phyloP scores from a whole-genome alignment of 495 filamentous ascomycete genomes.

The Pseudoneurospora amorphoporcata region DNA sequence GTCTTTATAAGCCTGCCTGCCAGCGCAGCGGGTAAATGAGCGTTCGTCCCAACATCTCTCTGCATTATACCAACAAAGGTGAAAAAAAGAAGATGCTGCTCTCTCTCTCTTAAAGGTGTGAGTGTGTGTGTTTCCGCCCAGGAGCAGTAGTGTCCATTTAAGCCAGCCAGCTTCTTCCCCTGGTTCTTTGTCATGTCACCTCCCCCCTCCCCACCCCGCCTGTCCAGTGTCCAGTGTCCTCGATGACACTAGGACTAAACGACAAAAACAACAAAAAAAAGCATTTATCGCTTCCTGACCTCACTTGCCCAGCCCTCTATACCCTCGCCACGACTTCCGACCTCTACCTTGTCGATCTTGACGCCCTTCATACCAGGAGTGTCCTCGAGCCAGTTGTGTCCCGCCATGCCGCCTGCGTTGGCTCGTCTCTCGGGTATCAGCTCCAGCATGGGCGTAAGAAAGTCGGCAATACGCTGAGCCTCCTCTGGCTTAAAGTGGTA shows the following conservation, averaged over 20 bases:
- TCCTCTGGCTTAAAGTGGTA: constrained; percentile 86
- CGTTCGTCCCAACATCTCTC: neutral
- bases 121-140: neutral
- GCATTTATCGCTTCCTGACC: constrained; percentile 65
- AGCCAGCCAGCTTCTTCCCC: neutral
- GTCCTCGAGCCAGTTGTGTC: constrained; percentile 68
- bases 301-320: constrained; percentile 94
- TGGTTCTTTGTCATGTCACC: neutral
- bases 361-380: constrained; percentile 80
- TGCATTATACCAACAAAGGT: neutral
- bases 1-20: neutral
- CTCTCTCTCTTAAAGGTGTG: neutral
- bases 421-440: constrained; percentile 76
- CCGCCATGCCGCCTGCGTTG: constrained; percentile 91
- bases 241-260: neutral
- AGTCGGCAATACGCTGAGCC: constrained; percentile 65
- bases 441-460: constrained; percentile 88
- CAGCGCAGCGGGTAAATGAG: neutral
- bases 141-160: neutral
- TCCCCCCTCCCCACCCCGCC: neutral
- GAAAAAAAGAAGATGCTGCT: neutral
- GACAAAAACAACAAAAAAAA: neutral
- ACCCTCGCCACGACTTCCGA: constrained; percentile 79
- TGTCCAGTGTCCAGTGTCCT: neutral
- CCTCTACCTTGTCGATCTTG: constrained; percentile 54